Evolutionary conservation across 805 yeast genomes (phyloP).

Genomic region (Ogataea thermomethanolica): DNA sequence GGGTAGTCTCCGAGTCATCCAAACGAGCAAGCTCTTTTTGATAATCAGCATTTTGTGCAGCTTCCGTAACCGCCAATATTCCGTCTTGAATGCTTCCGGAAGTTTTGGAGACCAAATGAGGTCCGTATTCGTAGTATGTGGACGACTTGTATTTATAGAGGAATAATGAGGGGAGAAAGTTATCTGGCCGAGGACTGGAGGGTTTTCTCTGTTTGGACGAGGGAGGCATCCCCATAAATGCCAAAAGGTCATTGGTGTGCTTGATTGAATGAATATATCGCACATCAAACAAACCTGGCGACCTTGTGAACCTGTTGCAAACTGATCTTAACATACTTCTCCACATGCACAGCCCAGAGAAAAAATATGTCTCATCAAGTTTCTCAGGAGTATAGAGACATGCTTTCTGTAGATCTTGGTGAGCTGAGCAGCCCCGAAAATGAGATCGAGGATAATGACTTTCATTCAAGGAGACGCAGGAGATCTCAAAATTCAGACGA

Average conservation of each 20-base stretch:
- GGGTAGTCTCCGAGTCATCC: constrained; percentile 25
- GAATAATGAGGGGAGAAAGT: constrained; percentile 3
- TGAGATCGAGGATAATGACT: constrained; percentile 9
- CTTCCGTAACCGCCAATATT: constrained; percentile 3
- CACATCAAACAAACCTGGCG: not conserved
- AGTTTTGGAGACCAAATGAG: not conserved
- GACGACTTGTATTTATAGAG: constrained; percentile 2
- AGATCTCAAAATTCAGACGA: not conserved
- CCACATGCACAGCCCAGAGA: constrained; percentile 7
- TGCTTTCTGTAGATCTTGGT: constrained; percentile 22
- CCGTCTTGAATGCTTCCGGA: constrained; percentile 17
- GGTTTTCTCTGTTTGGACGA: not conserved
- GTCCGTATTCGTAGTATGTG: not conserved
- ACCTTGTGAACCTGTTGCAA: not conserved
- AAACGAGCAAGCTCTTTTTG: constrained; percentile 14
- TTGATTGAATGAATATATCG: not conserved
- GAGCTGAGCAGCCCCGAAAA: constrained; percentile 7
- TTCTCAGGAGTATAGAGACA: constrained; percentile 21
- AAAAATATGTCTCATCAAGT: constrained; percentile 16
- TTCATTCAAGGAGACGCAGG: not conserved
- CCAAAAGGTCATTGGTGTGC: not conserved
- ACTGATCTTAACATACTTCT: constrained; percentile 5
- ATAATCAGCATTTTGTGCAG: not conserved
- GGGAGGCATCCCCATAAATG: not conserved
- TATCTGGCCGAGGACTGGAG: not conserved